A percentile compares a stretch with the other conserved stretches of the same genome.
phyloP scores from a whole-genome alignment of 140 eudicot genomes.

The Erigeron philadelphicus region DNA sequence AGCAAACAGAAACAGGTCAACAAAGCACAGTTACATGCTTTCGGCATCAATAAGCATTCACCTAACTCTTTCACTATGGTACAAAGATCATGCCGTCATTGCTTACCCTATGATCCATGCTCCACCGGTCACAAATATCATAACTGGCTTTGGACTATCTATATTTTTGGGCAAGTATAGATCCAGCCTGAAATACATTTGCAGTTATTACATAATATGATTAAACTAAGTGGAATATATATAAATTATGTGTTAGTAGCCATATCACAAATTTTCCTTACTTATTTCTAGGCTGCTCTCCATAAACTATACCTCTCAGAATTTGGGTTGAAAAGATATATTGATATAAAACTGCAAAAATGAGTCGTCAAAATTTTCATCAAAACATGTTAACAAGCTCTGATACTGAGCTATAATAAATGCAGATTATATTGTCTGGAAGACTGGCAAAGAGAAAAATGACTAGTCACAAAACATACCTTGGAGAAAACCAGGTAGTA shows the following conservation, averaged over 20 bases:
- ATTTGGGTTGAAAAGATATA: constrained; percentile 70
- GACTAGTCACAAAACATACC: constrained; percentile 36
- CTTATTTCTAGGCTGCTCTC: constrained; percentile 92
- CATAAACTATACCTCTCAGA: constrained; percentile 71
- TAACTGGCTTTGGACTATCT: constrained; percentile 65
- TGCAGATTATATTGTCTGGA: background rate
- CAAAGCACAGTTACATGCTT: constrained; percentile 10
- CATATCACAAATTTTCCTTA: constrained; percentile 12
- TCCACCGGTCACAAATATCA: constrained; percentile 91
- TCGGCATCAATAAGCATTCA: background rate
- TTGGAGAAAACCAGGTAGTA: constrained; percentile 85
- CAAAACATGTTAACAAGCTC: constrained; percentile 8
- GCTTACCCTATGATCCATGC: constrained; percentile 96
- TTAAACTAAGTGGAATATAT: background rate
- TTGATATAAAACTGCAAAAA: constrained; percentile 54
- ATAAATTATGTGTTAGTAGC: background rate
- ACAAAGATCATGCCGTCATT: constrained; percentile 6
- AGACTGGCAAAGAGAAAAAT: background rate
- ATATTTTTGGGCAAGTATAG: constrained; percentile 55
- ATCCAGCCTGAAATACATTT: constrained; percentile 56
- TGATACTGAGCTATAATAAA: background rate
- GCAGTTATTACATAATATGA: background rate
- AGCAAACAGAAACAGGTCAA: background rate
- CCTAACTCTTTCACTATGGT: background rate
- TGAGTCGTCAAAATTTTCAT: constrained; percentile 1